Evolutionary conservation across 345 rosid genomes (phyloP).

Genomic region (Arabis hirsuta): DNA sequence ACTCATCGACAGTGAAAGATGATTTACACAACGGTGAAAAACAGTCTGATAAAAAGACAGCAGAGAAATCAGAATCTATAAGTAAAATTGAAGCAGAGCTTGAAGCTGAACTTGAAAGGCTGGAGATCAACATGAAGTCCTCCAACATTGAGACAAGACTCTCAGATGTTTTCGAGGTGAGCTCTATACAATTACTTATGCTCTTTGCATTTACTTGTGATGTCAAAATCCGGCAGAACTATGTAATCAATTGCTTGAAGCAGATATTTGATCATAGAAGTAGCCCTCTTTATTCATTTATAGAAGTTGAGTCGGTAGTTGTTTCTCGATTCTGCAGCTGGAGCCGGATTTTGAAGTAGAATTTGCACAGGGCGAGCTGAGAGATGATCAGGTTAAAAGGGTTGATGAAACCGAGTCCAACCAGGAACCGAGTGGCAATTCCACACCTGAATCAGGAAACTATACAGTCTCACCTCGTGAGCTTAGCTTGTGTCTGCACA

Average conservation of each 20-base stretch:
- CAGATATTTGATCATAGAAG: conserved; percentile 10
- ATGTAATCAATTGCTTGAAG: conserved; percentile 1
- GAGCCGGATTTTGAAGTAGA: conserved; percentile 58
- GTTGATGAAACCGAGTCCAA: conserved; percentile 46
- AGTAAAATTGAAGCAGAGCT: conserved; percentile 93
- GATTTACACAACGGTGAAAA: conserved; percentile 37
- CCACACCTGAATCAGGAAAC: conserved; percentile 56
- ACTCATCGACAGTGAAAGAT: conserved; percentile 57
- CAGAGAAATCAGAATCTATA: conserved; percentile 54
- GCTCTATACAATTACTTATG: conserved; percentile 7
- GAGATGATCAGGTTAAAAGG: conserved; percentile 29
- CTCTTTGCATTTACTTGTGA: not conserved
- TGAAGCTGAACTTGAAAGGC: conserved; percentile 92
- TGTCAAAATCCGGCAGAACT: too few species aligned
- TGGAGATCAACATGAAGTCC: conserved; percentile 69
- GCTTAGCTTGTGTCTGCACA: conserved; percentile 69
- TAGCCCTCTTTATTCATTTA: not conserved
- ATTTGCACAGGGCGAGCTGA: conserved; percentile 71
- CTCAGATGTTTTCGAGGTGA: conserved; percentile 62
- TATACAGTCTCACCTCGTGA: conserved; percentile 78
- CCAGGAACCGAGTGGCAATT: conserved; percentile 50
- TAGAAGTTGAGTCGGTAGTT: conserved; percentile 10
- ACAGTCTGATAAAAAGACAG: conserved; percentile 51
- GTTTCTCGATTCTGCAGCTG: conserved; percentile 53
- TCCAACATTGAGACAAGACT: conserved; percentile 52